Evolutionary conservation across 371 early-diverging fungal genomes (phyloP).

Genomic region (Apophysomyces ossiformis): DNA sequence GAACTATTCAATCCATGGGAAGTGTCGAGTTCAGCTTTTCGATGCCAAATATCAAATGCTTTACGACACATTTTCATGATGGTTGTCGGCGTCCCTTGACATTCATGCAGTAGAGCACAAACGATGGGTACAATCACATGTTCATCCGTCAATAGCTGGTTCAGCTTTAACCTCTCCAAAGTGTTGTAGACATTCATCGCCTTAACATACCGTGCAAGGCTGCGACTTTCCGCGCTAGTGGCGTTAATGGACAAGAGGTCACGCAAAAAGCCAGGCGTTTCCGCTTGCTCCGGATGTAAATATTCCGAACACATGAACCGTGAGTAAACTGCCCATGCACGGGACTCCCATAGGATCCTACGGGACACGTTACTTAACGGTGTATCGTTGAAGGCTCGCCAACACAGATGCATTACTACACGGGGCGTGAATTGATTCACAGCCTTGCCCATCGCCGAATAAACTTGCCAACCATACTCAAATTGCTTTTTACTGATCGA

Average conservation of each 20-base stretch:
- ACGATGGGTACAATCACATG: constrained; percentile 40
- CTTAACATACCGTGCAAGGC: constrained; percentile 32
- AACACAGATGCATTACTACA: constrained; percentile 43
- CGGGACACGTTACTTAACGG: constrained; percentile 32
- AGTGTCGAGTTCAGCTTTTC: constrained; percentile 21
- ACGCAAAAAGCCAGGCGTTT: constrained; percentile 38
- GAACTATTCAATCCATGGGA: neutral
- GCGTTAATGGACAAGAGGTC: constrained; percentile 38
- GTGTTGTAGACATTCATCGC: constrained; percentile 35
- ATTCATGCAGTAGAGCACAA: constrained; percentile 37
- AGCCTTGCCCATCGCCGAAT: constrained; percentile 30
- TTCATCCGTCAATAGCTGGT: constrained; percentile 34
- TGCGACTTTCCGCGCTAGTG: constrained; percentile 33
- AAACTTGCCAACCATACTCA: constrained; percentile 47
- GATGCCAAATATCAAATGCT: constrained; percentile 36
- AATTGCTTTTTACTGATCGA: constrained; percentile 31
- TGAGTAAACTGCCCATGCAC: constrained; percentile 43
- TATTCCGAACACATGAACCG: constrained; percentile 49
- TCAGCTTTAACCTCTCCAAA: constrained; percentile 25
- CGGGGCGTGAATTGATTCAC: constrained; percentile 40
- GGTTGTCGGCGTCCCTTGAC: constrained; percentile 24
- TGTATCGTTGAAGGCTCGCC: constrained; percentile 34
- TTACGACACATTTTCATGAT: constrained; percentile 29
- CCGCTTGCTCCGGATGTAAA: constrained; percentile 36
- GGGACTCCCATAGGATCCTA: constrained; percentile 36